Evolutionary conservation across 2,329 filamentous ascomycete genomes (phyloP), one percentile per base, ranked within the genome.

Genomic region (Botrytis paeoniae): DNA sequence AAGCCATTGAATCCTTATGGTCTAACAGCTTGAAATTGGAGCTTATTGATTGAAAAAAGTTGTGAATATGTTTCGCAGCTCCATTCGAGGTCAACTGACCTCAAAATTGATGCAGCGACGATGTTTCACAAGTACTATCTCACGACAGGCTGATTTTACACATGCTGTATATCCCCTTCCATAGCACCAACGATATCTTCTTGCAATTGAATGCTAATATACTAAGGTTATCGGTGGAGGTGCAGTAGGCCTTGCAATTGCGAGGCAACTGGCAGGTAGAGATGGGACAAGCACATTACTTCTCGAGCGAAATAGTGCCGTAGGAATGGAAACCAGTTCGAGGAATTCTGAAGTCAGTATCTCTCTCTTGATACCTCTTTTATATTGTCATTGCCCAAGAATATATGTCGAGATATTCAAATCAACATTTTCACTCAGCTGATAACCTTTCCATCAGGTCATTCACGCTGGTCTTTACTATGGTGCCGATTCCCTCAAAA

Each of bases 381-480:
- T 57, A 32, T 4, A 22, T 37, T 41, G 25, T 41, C 25, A 29
- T 7, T 41, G 35, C 18, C 22, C 8, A 1, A 66, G 29, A n/a
- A 48, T 39, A 32, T 9, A 35, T 57, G 18, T 43, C 9, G n/a
- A 16, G 6, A 14, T 48, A 1, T 8, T 25, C 9, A 12, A 5
- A 22, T 20, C 37, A 66, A 9, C 60, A 68, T 18, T 51, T 35
- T 20, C 25, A 43, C 12, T 12, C 25, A 41, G 37, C 35, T 69
- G n/a, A 57, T 22, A 29, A 25, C 22, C 22, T 37, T 29, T 14
- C 20, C 60, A 29, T 64, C 41, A 98, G 87, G 95, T 98, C 72
- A 97, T 99, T 78, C 96, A 99, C 82, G 96, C 93, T 1, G 96
- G 96, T 22, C 87, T 98, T 68, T 98, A 76, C 66, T 80, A 81